phyloP scores from a whole-genome alignment of 2,329 filamentous ascomycete genomes.

The Claviceps arundinis region DNA sequence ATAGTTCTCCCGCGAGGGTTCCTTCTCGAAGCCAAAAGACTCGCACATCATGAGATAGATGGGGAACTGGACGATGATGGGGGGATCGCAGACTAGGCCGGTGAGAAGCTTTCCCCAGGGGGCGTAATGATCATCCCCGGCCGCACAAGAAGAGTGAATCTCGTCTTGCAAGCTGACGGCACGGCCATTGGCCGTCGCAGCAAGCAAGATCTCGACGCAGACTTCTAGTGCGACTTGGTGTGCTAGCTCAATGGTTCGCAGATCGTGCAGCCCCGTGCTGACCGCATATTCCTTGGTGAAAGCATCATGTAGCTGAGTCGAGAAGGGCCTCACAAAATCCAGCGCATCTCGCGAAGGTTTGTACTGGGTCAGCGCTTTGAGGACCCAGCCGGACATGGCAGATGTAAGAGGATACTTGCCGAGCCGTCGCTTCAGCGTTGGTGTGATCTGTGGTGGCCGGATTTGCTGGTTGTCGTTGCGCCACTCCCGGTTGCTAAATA shows the following conservation, averaged over 20 bases:
- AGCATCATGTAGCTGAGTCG: neutral
- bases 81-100: slow-evolving; percentile 6
- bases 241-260: slow-evolving; percentile 2
- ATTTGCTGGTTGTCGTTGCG: neutral
- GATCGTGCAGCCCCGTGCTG: slow-evolving; percentile 1
- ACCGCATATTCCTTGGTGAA: neutral
- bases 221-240: slow-evolving; percentile 3
- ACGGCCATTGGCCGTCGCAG: neutral
- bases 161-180: neutral
- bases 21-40: slow-evolving; percentile 4
- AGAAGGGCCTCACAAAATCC: slow-evolving; percentile 1
- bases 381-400: slow-evolving; percentile 1
- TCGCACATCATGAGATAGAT: slow-evolving; percentile 9
- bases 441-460: neutral
- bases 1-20: slow-evolving; percentile 3
- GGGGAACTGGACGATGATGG: slow-evolving; percentile 7
- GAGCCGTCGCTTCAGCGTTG: neutral
- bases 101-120: slow-evolving; percentile 7
- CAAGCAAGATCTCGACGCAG: slow-evolving; percentile 2
- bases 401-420: slow-evolving; percentile 4
- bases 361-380: neutral
- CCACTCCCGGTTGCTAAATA: neutral
- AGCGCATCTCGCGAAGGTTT: neutral
- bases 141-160: slow-evolving; percentile 1
- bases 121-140: slow-evolving; percentile 3